Conservation (phyloP, 1,284 basidiomycete genomes). For the Cystobasidium pallidum region DNA sequence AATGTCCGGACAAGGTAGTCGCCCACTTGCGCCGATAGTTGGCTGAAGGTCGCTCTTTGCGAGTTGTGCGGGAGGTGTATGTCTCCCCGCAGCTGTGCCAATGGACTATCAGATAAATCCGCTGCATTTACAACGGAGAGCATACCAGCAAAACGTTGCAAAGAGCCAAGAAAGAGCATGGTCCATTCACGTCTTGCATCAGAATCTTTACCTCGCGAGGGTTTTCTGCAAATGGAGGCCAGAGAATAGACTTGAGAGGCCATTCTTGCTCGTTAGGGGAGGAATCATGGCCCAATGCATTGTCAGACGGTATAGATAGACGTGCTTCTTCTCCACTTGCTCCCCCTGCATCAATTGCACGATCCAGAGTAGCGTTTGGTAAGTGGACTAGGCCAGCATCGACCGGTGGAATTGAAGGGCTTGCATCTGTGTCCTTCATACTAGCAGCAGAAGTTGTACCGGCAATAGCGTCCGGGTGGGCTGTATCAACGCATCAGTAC, state of each 20-base stretch:
- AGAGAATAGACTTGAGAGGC: constrained; percentile 71
- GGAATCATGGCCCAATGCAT: neutral
- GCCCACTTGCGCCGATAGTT: constrained; percentile 76
- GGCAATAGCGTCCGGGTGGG: neutral
- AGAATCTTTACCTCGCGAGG: constrained; percentile 66
- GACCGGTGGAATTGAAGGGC: neutral
- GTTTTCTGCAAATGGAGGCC: constrained; percentile 55
- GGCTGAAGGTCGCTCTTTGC: constrained; percentile 75
- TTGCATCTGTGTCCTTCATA: neutral
- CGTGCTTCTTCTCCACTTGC: neutral
- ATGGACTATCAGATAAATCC: neutral
- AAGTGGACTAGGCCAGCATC: neutral
- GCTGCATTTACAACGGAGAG: neutral
- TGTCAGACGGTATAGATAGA: neutral
- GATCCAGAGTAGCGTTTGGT: neutral
- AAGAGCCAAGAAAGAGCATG: constrained; percentile 87
- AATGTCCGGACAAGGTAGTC: constrained; percentile 73
- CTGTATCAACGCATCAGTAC: neutral
- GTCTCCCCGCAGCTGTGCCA: constrained; percentile 69
- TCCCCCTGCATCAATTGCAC: too few relatives aligned
- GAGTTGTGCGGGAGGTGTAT: constrained; percentile 68
- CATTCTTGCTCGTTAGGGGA: constrained; percentile 66
- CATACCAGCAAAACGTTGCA: constrained; percentile 38
- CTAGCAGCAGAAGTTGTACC: neutral
- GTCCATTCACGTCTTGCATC: constrained; percentile 72